These are phyloP conservation scores for Daucus carota DNA, from an alignment of 129 eudicot genomes.

Conservation along the genomic window DH1_v3.0 NC_030383.2:63023501-63024000, in stretches of 20 bases:
- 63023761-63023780: not conserved
- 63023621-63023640: not conserved
- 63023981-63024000: not conserved
- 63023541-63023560: not conserved
- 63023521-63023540: conserved; percentile 45
- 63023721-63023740: not conserved
- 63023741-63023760: not conserved
- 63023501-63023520: conserved; percentile 99
- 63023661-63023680: not conserved
- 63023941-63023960: not conserved
- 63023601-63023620: not conserved
- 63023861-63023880: not conserved
- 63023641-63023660: not conserved
- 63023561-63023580: not conserved
- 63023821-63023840: not conserved
- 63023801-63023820: not conserved
- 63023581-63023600: not conserved
- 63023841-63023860: not conserved
- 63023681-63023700: not conserved
- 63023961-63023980: not conserved
- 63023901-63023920: not conserved
- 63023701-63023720: not conserved
- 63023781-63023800: not conserved
- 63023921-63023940: not conserved
- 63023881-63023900: not conserved